Conservation (phyloP, 2,329 filamentous ascomycete species). For the Exophiala spinifera region DNA sequence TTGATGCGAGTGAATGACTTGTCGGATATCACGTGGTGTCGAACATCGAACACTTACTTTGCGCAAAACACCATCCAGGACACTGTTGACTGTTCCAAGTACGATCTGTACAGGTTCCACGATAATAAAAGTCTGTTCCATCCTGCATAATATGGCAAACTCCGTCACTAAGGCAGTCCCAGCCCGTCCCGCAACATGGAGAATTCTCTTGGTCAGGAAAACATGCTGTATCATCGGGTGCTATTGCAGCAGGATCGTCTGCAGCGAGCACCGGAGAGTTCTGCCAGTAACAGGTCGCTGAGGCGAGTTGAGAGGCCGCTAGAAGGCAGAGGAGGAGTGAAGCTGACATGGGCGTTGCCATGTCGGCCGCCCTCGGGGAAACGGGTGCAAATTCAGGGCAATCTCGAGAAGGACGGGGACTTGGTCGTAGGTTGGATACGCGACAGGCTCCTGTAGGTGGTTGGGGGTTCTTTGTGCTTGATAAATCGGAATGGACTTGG, state of each 20-base stretch:
- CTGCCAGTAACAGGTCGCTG: conserved; percentile 16
- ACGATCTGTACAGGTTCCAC: conserved; percentile 16
- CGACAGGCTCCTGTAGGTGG: not conserved
- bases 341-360: not conserved
- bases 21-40: not conserved
- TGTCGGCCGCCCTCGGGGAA: not conserved
- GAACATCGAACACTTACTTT: conserved; percentile 5
- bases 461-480: not conserved
- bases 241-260: conserved; percentile 13
- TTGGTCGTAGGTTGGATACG: not conserved
- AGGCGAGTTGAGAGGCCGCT: not conserved
- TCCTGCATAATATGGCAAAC: conserved; percentile 11
- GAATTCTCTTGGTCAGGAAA: conserved; percentile 17
- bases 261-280: conserved; percentile 15
- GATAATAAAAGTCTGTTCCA: conserved; percentile 4
- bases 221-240: conserved; percentile 12
- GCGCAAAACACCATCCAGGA: conserved; percentile 17
- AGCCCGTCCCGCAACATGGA: conserved; percentile 15
- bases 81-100: conserved; percentile 16
- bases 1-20: not conserved
- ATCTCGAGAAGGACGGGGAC: not conserved
- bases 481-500: not conserved
- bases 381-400: not conserved
- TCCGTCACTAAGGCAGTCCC: conserved; percentile 12
- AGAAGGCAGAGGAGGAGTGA: conserved; percentile 1